phyloP scores from a whole-genome alignment of 1,284 basidiomycete species.

The Coniferiporia sulphurascens region DNA sequence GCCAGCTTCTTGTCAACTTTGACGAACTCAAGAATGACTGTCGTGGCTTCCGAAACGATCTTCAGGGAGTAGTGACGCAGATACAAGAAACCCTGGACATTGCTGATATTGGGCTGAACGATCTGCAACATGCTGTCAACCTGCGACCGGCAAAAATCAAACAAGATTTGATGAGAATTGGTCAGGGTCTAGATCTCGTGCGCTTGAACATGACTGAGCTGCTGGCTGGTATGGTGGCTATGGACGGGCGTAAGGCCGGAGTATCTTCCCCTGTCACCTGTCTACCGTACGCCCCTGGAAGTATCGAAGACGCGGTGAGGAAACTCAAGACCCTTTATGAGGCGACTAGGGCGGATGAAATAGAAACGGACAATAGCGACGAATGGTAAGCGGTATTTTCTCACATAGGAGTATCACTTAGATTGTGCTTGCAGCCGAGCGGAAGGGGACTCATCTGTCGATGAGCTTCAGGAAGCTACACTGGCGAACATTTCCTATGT shows the following conservation, averaged over 20 bases:
- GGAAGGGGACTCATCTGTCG: neutral
- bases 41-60: slow-evolving; percentile 1
- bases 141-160: slow-evolving; percentile 7
- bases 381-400: neutral
- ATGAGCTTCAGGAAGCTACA: neutral
- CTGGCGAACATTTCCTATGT: neutral
- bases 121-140: neutral
- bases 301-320: slow-evolving; percentile 11
- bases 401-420: neutral
- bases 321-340: slow-evolving; percentile 9
- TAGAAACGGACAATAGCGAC: neutral
- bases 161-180: slow-evolving; percentile 8
- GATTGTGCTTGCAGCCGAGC: neutral
- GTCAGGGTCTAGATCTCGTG: slow-evolving; percentile 8
- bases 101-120: slow-evolving; percentile 10
- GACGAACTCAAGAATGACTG: slow-evolving; percentile 8
- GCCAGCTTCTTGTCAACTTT: slow-evolving; percentile 5
- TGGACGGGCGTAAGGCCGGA: neutral
- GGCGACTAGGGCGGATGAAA: neutral
- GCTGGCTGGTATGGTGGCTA: neutral
- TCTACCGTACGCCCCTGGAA: neutral
- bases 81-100: slow-evolving; percentile 12
- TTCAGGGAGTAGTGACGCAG: neutral
- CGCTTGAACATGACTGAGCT: slow-evolving; percentile 9
- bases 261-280: neutral